These are phyloP conservation scores for Ceratocystis ficicola DNA, from an alignment of 2,329 filamentous ascomycete genomes.

Conservation along the genomic window DNA sequence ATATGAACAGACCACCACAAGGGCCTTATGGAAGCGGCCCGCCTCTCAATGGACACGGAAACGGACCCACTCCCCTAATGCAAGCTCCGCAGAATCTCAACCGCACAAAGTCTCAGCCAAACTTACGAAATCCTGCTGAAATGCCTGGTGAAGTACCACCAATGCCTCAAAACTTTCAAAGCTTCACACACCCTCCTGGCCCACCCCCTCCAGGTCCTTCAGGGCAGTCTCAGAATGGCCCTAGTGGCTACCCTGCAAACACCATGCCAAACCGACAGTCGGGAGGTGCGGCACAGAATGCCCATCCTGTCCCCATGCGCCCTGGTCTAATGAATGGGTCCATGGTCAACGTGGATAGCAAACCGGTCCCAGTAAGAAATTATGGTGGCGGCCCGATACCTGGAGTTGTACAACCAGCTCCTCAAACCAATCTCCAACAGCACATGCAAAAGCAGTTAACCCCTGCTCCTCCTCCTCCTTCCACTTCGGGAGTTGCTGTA, in stretches of 20 bases:
- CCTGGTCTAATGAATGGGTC: constrained; percentile 51
- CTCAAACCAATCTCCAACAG: constrained; percentile 28
- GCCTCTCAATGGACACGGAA: constrained; percentile 7
- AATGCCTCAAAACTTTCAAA: constrained; percentile 29
- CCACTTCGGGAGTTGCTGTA: constrained; percentile 20
- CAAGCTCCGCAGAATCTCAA: constrained; percentile 39
- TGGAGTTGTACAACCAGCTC: constrained; percentile 31
- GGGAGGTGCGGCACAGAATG: constrained; percentile 24
- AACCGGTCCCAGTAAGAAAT: constrained; percentile 47
- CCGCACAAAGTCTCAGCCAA: constrained; percentile 55
- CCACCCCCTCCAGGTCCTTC: constrained; percentile 10
- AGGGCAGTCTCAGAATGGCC: background rate
- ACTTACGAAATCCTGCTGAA: constrained; percentile 58
- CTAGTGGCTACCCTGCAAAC: constrained; percentile 7
- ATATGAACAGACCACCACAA: constrained; percentile 14
- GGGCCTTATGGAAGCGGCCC: constrained; percentile 10
- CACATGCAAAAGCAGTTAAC: constrained; percentile 26
- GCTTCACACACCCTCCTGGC: constrained; percentile 12
- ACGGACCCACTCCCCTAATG: constrained; percentile 13
- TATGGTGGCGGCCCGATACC: constrained; percentile 31
- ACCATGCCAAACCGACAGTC: constrained; percentile 16
- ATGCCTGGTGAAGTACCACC: constrained; percentile 54
- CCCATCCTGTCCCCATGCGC: constrained; percentile 51
- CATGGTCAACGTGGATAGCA: constrained; percentile 42
- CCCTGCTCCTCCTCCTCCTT: constrained; percentile 25